phyloP scores from a whole-genome alignment of 2,329 filamentous ascomycete species.

The Apiospora pterosperma region DNA sequence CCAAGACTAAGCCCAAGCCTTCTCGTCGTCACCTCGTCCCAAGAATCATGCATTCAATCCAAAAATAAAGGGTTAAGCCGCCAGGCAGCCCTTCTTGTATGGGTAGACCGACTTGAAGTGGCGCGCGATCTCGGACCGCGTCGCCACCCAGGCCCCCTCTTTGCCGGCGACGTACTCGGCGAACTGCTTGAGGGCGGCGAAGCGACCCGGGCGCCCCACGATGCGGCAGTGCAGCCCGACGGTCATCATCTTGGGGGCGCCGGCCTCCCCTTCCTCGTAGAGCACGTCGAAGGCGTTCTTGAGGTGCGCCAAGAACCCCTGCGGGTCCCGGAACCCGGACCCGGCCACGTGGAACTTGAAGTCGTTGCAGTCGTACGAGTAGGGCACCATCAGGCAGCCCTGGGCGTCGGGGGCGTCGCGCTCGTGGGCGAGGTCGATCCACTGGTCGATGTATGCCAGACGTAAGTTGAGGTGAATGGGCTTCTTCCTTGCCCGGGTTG shows the following conservation, averaged over 20 bases:
- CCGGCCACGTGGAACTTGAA: conserved; percentile 38
- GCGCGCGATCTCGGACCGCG: conserved; percentile 48
- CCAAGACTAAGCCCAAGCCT: no score
- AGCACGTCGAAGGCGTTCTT: conserved; percentile 51
- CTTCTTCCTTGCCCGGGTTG: no score
- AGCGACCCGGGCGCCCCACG: conserved; percentile 48
- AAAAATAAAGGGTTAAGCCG: no score
- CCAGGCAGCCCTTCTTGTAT: conserved; percentile 39
- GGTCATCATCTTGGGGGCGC: conserved; percentile 55
- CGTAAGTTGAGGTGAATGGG: not conserved
- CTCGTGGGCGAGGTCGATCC: conserved; percentile 50
- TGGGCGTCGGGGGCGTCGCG: conserved; percentile 34
- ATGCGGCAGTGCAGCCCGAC: conserved; percentile 37
- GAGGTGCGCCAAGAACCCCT: conserved; percentile 42
- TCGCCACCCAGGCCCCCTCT: conserved; percentile 52
- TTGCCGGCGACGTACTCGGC: conserved; percentile 39
- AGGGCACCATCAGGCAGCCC: conserved; percentile 52
- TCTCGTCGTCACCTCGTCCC: no score
- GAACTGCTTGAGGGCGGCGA: conserved; percentile 47
- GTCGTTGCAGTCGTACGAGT: conserved; percentile 54
- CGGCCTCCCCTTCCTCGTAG: conserved; percentile 46
- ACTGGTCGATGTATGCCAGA: no score
- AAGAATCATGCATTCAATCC: no score
- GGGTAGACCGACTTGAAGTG: conserved; percentile 45
- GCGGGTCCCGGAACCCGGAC: conserved; percentile 41